Base-by-base conservation (phyloP, 331 rosid genomes). In the Quercus tomentella region DNA sequence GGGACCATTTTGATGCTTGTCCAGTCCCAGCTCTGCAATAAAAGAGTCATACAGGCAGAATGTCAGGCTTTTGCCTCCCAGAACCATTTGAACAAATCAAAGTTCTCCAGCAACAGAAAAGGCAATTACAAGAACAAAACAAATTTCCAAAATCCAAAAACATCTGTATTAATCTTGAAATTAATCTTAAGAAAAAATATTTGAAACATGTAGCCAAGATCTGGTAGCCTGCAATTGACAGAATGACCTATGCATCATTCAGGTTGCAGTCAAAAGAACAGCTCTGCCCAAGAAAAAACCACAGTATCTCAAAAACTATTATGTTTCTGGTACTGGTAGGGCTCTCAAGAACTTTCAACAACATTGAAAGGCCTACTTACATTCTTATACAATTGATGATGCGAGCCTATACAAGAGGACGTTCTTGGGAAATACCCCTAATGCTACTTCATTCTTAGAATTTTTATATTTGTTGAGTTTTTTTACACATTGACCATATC, bases 1-100 rank as follows among this genome's bases (percentile, higher is more conserved):
- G 93, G 93, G 80, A 92, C 77, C 79, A 95, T 67, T 68, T 83
- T 79, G 25, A 25, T 67, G 70, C 70, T 81, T 70, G 88, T 83
- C 98, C 97, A 92, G 63, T 83, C 87, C 97, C 97, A 94, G 80
- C 88, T 76, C 98, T 94, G 88, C 81, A 92, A 78, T 65, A n/a
- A 68, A 75, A 78, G 77, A 83, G 72, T 52, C 65, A 85, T 80
- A 33, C 73, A 77, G 22, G 65, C 16, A 28, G 55, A 56, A 54
- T 14, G 15, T 88, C 81, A 82, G 66, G 58, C 77, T 75, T 18
- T 18, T 71, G 57, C 51, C 52, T 51, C 70, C 62, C 58, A 9
- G 66, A 76, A 67, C 68, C 14, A 58, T 71, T 41, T 61, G 21
- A 66, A 72, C 63, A 17, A 8, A 21, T 18, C 4, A 23, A 56